Conservation (phyloP, 108 stramenopile genomes). For the Seminavis robusta region DNA sequence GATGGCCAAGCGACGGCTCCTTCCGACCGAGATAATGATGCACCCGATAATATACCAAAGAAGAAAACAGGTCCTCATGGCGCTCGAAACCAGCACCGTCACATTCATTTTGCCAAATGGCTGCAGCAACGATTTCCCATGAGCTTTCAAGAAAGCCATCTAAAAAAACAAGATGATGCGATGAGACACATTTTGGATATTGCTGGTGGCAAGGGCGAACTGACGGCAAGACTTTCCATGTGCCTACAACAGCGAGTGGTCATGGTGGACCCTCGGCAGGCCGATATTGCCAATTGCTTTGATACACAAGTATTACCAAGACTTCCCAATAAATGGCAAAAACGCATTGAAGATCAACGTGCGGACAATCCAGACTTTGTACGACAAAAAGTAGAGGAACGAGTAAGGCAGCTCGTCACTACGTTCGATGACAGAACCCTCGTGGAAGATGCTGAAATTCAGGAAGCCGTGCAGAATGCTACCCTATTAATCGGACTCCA, state of each 20-base stretch:
- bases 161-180: conserved; percentile 4
- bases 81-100: conserved; percentile 75
- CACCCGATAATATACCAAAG: no score
- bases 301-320: conserved; percentile 61
- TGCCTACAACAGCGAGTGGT: conserved; percentile 65
- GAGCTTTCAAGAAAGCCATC: conserved; percentile 15
- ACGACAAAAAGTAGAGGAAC: neutral
- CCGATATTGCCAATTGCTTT: conserved; percentile 58
- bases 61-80: no score
- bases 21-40: no score
- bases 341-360: conserved; percentile 38
- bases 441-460: conserved; percentile 2
- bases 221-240: conserved; percentile 64
- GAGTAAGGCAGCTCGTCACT: neutral
- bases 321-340: conserved; percentile 84
- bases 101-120: conserved; percentile 77
- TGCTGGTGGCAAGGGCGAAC: conserved; percentile 86
- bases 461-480: conserved; percentile 22
- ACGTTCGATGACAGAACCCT: neutral
- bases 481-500: conserved; percentile 78
- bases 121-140: conserved; percentile 59
- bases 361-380: conserved; percentile 37
- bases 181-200: conserved; percentile 38
- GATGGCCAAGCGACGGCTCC: no score
- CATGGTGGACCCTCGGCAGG: conserved; percentile 80